Conservation (phyloP, 345 rosid species). For the Moricandia moricandioides region DNA sequence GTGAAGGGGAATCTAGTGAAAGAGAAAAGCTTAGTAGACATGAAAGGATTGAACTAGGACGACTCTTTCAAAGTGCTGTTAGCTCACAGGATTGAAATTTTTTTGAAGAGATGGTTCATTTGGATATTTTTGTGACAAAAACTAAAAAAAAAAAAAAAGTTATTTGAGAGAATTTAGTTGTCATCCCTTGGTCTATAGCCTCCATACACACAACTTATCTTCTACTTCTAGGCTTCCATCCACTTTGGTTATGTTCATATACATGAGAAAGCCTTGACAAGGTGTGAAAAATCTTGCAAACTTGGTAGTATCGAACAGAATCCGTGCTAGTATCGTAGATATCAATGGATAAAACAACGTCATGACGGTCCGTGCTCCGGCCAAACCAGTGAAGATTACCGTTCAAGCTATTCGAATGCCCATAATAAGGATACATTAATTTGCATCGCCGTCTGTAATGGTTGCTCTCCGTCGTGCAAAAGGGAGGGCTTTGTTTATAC, state of each 20-base stretch:
- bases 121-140: too few species aligned
- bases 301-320: background rate
- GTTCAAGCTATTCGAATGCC: constrained; percentile 10
- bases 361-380: background rate
- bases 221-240: too few species aligned
- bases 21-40: too few species aligned
- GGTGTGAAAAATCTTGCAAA: background rate
- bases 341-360: background rate
- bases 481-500: too few species aligned
- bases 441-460: too few species aligned
- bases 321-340: background rate
- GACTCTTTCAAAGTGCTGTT: too few species aligned
- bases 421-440: background rate
- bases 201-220: background rate
- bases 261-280: background rate
- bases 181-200: background rate
- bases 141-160: too few species aligned
- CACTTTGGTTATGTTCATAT: background rate
- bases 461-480: too few species aligned
- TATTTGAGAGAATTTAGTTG: background rate
- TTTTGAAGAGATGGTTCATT: too few species aligned
- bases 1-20: too few species aligned
- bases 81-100: too few species aligned
- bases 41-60: too few species aligned
- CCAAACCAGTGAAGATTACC: constrained; percentile 5